phyloP scores from a whole-genome alignment of 1,139 yeast species.

The Zhuliangozyma parablackwelliae region DNA sequence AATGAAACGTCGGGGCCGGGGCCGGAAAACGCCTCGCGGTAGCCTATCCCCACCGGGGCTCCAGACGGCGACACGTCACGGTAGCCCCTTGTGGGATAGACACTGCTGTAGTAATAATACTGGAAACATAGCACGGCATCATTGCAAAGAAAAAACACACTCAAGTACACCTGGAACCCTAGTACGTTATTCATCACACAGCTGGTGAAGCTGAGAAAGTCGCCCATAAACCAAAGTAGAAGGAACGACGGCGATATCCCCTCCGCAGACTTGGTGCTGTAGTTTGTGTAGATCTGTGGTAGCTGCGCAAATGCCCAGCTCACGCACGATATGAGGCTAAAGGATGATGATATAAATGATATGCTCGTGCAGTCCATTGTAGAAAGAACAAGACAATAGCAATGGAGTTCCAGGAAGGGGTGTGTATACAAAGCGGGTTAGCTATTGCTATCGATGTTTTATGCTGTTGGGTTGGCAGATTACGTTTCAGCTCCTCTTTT shows the following conservation, averaged over 20 bases:
- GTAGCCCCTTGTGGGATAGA: conserved; percentile 17
- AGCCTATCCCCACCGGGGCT: background rate
- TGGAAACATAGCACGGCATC: conserved; percentile 72
- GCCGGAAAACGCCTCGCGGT: background rate
- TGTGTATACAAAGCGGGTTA: too few relatives aligned
- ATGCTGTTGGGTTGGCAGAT: too few relatives aligned
- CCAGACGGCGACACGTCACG: background rate
- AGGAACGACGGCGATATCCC: conserved; percentile 81
- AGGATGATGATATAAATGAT: conserved; percentile 23
- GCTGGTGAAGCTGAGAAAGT: conserved; percentile 72
- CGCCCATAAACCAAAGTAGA: conserved; percentile 80
- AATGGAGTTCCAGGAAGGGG: background rate
- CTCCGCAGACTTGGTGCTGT: conserved; percentile 72
- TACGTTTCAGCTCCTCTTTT: background rate
- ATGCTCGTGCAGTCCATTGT: conserved; percentile 15
- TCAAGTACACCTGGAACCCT: conserved; percentile 70
- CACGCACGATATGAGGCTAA: conserved; percentile 29
- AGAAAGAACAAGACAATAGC: background rate
- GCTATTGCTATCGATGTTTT: too few relatives aligned
- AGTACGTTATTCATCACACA: conserved; percentile 69
- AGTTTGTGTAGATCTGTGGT: conserved; percentile 81
- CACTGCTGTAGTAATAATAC: conserved; percentile 63
- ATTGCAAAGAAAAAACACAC: conserved; percentile 69
- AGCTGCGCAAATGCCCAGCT: conserved; percentile 85
- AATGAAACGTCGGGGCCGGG: conserved; percentile 7